Percentiles rank a stretch among this genome's conserved stretches.
Evolutionary conservation across 495 filamentous ascomycete genomes (phyloP).

Genomic region (Cenococcum geophilum): DNA sequence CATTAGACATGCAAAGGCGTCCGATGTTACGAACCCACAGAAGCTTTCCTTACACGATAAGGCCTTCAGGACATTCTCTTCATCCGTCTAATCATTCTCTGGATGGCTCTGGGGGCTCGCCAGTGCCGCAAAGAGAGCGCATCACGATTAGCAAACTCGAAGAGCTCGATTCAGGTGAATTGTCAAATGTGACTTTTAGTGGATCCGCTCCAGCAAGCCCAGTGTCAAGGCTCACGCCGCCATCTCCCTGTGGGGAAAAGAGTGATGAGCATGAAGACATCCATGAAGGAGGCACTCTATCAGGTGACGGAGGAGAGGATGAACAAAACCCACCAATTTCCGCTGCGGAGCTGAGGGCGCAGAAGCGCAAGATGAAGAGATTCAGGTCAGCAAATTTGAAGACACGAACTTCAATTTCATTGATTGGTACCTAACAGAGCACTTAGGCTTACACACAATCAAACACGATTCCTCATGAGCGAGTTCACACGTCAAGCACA

Average conservation of each 20-base stretch:
- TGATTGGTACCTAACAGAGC: background rate
- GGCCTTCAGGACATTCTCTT: slow-evolving; percentile 27
- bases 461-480: slow-evolving; percentile 95
- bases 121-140: slow-evolving; percentile 29
- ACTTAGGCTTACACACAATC: slow-evolving; percentile 83
- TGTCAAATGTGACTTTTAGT: slow-evolving; percentile 29
- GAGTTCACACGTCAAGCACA: slow-evolving; percentile 95
- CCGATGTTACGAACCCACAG: slow-evolving; percentile 36
- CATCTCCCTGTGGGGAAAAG: slow-evolving; percentile 34
- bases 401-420: slow-evolving; percentile 10
- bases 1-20: slow-evolving; percentile 28
- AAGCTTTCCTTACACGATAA: slow-evolving; percentile 38
- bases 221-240: slow-evolving; percentile 33
- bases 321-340: slow-evolving; percentile 54
- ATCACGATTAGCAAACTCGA: slow-evolving; percentile 32
- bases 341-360: slow-evolving; percentile 63
- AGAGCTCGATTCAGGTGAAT: slow-evolving; percentile 22
- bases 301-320: slow-evolving; percentile 50
- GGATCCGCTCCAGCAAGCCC: slow-evolving; percentile 40
- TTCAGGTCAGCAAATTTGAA: slow-evolving; percentile 60
- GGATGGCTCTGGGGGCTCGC: slow-evolving; percentile 12
- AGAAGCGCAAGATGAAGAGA: slow-evolving; percentile 91
- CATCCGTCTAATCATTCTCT: slow-evolving; percentile 7
- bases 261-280: slow-evolving; percentile 38
- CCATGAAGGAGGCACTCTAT: slow-evolving; percentile 29